Percentiles rank a stretch among this genome's conserved stretches.
Evolutionary conservation across 345 rosid species (phyloP).

Genomic region (Diplotaxis tenuifolia): DNA sequence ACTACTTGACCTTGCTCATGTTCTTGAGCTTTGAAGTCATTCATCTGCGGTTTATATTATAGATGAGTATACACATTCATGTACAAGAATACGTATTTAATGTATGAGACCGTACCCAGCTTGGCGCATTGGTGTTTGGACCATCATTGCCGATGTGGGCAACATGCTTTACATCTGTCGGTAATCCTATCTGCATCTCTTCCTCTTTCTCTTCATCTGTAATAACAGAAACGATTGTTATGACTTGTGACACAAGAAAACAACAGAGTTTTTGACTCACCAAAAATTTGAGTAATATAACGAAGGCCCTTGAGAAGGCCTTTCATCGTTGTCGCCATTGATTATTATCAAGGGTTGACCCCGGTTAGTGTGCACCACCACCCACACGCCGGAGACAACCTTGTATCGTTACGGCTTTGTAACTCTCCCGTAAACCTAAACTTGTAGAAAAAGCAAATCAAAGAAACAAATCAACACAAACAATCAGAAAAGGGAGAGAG

Average conservation of each 20-base stretch:
- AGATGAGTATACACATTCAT: background rate
- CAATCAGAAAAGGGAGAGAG: background rate
- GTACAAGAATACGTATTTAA: background rate
- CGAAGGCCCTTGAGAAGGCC: constrained; percentile 74
- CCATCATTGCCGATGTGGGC: constrained; percentile 92
- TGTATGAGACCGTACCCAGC: constrained; percentile 48
- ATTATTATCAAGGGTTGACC: constrained; percentile 3
- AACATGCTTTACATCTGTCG: constrained; percentile 97
- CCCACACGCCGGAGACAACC: constrained; percentile 37
- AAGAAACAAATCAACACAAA: constrained; percentile 11
- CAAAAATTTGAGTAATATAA: constrained; percentile 79
- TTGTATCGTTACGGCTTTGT: constrained; percentile 15
- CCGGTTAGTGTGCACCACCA: constrained; percentile 27
- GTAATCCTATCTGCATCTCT: constrained; percentile 83
- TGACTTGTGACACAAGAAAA: constrained; percentile 16
- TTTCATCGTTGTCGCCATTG: constrained; percentile 53
- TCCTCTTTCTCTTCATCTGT: constrained; percentile 74
- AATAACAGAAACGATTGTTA: background rate
- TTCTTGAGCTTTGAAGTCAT: constrained; percentile 36
- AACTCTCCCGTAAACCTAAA: constrained; percentile 16
- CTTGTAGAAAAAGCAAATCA: constrained; percentile 14
- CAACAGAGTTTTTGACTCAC: constrained; percentile 32
- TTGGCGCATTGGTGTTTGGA: constrained; percentile 50
- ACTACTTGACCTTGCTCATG: constrained; percentile 32
- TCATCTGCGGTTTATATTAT: constrained; percentile 26